Evolutionary conservation across 2,329 filamentous ascomycete species (phyloP), one percentile per base, ranked within the genome.

Genomic region (Penicillium sp.): DNA sequence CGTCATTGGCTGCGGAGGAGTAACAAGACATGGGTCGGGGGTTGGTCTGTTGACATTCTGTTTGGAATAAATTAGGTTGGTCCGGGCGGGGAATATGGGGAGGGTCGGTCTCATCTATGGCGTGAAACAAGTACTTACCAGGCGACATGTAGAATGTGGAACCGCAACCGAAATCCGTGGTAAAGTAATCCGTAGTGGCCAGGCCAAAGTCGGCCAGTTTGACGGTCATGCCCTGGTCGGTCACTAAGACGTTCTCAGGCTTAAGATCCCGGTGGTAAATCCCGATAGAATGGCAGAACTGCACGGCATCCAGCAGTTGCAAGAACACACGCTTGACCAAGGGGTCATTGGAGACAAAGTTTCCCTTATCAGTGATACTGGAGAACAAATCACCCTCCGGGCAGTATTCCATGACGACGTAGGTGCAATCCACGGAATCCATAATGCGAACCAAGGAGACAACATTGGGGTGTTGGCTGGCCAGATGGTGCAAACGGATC

Each of bases 111-210:
- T 29, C 29, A 37, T 35, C 22, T 51, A 26, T 29, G 26, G 33
- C 48, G 33, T 41, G 13, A 33, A 37, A 24, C 35, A 16, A 37
- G 11, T 63, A 80, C 85, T 75, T 89, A 97, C 93, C 93, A 85
- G 95, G 95, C 72, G 92, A 96, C 95, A 98, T 99, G 80, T 99
- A 99, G 71, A 98, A 98, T 14, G 93, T 98, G 31, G 95, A 98
- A 62, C 95, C 95, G 75, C 95, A 99, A 70, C 95, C 95, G 77
- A 96, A 97, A 75, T 99, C 95, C 67, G 92, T 90, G 63, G 93
- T 96, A 65, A 88, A 82, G 64, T 86, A 83, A 64, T 93, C 90
- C 57, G 86, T 87, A 24, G 92, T 98, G 58, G 95, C 95, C 54
- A 99, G 85, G 73, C 95, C 95, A 82, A 99, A 99, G 77, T 99